Evolutionary conservation across 306 rosid species (phyloP), one percentile per base, ranked within the genome.

Genomic region (Acacia acuminata): DNA sequence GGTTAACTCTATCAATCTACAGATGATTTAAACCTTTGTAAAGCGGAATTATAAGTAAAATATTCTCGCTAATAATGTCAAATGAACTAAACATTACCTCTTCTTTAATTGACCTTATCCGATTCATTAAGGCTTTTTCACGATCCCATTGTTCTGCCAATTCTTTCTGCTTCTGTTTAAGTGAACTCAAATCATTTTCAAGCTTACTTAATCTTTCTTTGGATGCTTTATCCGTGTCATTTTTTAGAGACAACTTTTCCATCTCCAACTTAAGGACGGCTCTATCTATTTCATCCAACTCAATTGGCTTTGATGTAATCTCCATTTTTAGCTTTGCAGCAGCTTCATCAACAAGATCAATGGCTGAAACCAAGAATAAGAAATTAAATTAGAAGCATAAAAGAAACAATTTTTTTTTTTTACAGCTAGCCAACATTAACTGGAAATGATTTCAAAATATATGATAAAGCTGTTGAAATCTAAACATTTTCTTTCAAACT

Each of bases 301-400:
- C 99, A 0, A 90, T 96, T 77, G 99, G 98, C 90, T 96, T 96
- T 58, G 98, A 96, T 68, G 99, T 92, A 71, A 96, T 94, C 85
- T 96, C 98, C 97, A 96, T 94, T 87, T 94, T 96, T 88, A 96
- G 88, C 86, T 94, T 94, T 25, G 99, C 98, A 76, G 98, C 99
- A 81, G 99, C 98, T 86, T 96, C 99, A 83, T 96, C 99, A 44
- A 96, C 99, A 30, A 94, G 97, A 88, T 96, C 98, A 84, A 96
- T 96, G 75, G 99, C 99, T 94, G 93, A 77, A 90, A 85, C 16
- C 45, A 66, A 76, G 70, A 78, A 77, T n/a, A 71, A 79, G 70
- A 86, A 70, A 74, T 27, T 20, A 76, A 38, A 38, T 27, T 58
- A 30, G 68, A 80, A 79, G 69, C 20, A 42, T 43, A 32, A 89